Evolutionary conservation across 768 basidiomycete genomes (phyloP).

Genomic region (Boletus eberwhitei): DNA sequence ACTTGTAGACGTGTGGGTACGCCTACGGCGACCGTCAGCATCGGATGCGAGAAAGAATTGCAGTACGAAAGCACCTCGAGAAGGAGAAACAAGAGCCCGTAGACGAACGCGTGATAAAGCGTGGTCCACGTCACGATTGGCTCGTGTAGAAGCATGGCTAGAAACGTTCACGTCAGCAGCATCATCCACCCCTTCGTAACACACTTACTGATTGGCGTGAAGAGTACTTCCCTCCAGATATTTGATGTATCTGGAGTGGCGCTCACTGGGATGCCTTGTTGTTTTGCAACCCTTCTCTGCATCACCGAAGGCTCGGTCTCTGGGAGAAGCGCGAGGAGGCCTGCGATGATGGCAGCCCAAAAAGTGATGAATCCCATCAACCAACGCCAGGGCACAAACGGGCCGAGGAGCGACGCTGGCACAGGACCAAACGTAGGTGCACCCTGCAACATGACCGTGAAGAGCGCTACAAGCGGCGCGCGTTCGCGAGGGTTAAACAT

Average conservation of each 20-base stretch:
- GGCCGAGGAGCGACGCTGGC: conserved; percentile 22
- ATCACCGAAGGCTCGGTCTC: conserved; percentile 26
- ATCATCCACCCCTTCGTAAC: neutral
- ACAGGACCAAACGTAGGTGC: conserved; percentile 30
- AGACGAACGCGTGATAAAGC: conserved; percentile 27
- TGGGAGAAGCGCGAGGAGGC: conserved; percentile 17
- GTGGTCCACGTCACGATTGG: conserved; percentile 29
- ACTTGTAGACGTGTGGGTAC: conserved; percentile 21
- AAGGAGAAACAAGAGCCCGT: conserved; percentile 28
- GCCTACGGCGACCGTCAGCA: conserved; percentile 9
- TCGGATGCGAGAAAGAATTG: neutral
- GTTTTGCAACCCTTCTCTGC: conserved; percentile 14
- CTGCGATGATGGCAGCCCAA: conserved; percentile 21
- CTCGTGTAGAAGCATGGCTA: conserved; percentile 25
- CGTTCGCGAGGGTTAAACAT: conserved; percentile 29
- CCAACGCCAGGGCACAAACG: conserved; percentile 26
- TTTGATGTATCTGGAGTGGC: neutral
- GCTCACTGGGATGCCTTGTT: neutral
- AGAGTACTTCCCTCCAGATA: conserved; percentile 24
- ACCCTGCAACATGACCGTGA: conserved; percentile 29
- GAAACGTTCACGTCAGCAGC: neutral
- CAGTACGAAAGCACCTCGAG: conserved; percentile 17
- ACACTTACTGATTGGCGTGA: conserved; percentile 26
- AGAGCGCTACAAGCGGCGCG: conserved; percentile 28
- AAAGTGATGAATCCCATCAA: conserved; percentile 23